Percentiles rank a stretch among this genome's conserved stretches.
phyloP scores from a whole-genome alignment of 1,284 basidiomycete genomes.

The Thelephora terrestris region DNA sequence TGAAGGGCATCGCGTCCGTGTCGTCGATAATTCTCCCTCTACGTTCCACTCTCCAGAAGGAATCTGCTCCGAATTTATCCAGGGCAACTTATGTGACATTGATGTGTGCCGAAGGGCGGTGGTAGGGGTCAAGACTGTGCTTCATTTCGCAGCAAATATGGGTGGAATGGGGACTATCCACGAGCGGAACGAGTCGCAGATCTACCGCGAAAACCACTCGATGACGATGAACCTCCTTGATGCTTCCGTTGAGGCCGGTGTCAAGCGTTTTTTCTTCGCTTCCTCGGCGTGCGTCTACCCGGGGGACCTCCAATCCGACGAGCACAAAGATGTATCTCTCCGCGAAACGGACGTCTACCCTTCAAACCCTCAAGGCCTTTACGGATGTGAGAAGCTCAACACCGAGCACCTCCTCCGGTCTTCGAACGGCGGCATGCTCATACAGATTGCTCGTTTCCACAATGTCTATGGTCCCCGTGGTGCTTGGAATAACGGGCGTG shows the following conservation, averaged over 20 bases:
- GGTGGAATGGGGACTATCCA: slow-evolving; percentile 56
- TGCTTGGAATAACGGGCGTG: slow-evolving; percentile 41
- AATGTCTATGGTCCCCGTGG: slow-evolving; percentile 48
- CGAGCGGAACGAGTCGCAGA: slow-evolving; percentile 33
- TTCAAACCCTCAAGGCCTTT: slow-evolving; percentile 42
- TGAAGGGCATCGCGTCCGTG: slow-evolving; percentile 27
- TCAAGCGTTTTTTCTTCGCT: slow-evolving; percentile 40
- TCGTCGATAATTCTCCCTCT: slow-evolving; percentile 30
- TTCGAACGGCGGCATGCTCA: slow-evolving; percentile 22
- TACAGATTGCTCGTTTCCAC: slow-evolving; percentile 47
- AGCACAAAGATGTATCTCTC: slow-evolving; percentile 30
- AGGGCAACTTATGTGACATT: slow-evolving; percentile 38
- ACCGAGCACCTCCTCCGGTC: slow-evolving; percentile 36
- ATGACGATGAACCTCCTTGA: slow-evolving; percentile 40
- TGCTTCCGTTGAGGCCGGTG: slow-evolving; percentile 28
- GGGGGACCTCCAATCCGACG: slow-evolving; percentile 27
- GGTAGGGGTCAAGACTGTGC: slow-evolving; percentile 30
- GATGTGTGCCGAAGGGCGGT: slow-evolving; percentile 29
- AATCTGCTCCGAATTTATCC: slow-evolving; percentile 19
- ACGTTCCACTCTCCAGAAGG: slow-evolving; percentile 15
- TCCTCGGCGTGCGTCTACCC: slow-evolving; percentile 55
- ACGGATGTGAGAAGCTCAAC: slow-evolving; percentile 48
- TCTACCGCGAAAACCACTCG: slow-evolving; percentile 38
- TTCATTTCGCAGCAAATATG: slow-evolving; percentile 52
- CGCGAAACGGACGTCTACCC: slow-evolving; percentile 36